Evolutionary conservation across 2,329 filamentous ascomycete species (phyloP).

Genomic region (Aurifilum marmelostoma): DNA sequence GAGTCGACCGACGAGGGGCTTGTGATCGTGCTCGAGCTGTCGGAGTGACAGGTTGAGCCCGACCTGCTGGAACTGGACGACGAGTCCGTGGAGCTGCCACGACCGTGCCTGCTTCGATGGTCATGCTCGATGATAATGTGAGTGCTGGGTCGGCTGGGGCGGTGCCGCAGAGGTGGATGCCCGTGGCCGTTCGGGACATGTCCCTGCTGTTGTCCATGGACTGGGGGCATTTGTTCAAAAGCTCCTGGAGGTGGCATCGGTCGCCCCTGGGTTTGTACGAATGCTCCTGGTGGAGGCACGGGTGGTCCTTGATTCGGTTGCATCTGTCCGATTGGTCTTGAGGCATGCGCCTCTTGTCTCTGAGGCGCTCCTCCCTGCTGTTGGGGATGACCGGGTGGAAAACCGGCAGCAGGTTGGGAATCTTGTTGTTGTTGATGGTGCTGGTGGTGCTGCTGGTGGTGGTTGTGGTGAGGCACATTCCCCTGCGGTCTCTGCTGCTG

Average conservation of each 20-base stretch:
- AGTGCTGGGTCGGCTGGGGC: background rate
- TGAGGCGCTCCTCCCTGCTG: background rate
- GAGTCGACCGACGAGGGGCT: background rate
- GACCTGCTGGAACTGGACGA: background rate
- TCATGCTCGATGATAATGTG: conserved; percentile 2
- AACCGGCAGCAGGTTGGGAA: background rate
- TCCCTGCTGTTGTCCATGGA: background rate
- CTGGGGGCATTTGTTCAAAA: background rate
- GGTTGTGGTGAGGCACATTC: background rate
- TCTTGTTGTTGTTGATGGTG: background rate
- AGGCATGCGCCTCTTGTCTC: background rate
- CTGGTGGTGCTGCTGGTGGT: background rate
- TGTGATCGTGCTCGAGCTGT: conserved; percentile 4
- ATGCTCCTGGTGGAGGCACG: no score
- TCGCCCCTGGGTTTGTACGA: no score
- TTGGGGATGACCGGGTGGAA: background rate
- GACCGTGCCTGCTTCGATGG: background rate
- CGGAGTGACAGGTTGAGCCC: conserved; percentile 4
- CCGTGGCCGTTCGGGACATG: background rate
- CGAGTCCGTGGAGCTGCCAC: background rate
- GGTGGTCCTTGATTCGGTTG: background rate
- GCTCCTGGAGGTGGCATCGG: no score
- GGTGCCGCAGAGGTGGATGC: background rate
- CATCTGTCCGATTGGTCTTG: background rate
- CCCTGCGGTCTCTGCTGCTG: background rate